phyloP scores from a whole-genome alignment of 164 flowering plant genomes.

The Vitis riparia region DNA sequence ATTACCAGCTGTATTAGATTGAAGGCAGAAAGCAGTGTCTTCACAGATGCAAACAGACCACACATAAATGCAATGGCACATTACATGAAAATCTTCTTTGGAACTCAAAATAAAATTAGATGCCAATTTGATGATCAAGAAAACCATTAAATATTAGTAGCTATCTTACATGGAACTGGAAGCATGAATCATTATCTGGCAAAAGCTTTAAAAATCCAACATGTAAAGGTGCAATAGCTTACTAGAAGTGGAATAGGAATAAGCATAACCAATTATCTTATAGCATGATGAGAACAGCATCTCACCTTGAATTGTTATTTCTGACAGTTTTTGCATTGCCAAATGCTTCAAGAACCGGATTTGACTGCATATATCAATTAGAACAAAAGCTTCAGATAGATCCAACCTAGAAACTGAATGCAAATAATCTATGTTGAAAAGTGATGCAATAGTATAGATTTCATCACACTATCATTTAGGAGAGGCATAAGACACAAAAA shows the following conservation, averaged over 20 bases:
- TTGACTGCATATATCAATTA: slow-evolving; percentile 58
- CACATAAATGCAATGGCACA: too few relatives aligned
- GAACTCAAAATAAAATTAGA: too few relatives aligned
- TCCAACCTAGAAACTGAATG: slow-evolving; percentile 4
- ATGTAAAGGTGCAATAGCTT: background rate
- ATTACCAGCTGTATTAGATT: too few relatives aligned
- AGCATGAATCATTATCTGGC: background rate
- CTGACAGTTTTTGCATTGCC: slow-evolving; percentile 88
- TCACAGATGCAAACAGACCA: background rate
- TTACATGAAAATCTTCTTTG: too few relatives aligned
- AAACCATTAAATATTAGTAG: too few relatives aligned
- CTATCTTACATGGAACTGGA: too few relatives aligned
- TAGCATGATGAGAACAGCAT: slow-evolving; percentile 4
- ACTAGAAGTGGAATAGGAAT: background rate
- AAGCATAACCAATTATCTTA: background rate
- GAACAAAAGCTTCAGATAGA: slow-evolving; percentile 10
- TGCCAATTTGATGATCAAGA: too few relatives aligned
- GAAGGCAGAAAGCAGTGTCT: background rate
- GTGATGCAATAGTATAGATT: background rate
- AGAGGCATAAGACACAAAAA: background rate
- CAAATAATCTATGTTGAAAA: background rate
- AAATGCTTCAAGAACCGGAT: slow-evolving; percentile 94
- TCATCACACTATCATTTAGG: too few relatives aligned
- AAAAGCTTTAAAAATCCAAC: background rate
- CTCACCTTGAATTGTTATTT: slow-evolving; percentile 88